phyloP scores from a whole-genome alignment of 2,329 filamentous ascomycete species.

The Aspergillus ochraceoroseus region DNA sequence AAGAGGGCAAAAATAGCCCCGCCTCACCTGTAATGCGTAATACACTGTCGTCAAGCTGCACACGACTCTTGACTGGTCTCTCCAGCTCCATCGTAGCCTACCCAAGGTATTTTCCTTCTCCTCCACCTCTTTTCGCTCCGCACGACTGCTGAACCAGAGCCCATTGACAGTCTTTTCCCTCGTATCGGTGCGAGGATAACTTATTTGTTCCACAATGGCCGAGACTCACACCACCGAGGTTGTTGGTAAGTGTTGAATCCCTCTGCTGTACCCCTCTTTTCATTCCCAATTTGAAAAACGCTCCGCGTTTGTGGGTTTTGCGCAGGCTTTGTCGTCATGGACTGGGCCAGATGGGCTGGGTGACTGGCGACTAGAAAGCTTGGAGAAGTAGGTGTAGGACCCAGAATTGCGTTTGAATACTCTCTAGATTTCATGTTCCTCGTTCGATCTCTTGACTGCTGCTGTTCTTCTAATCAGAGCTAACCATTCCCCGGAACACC shows the following conservation, averaged over 20 bases:
- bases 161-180: conserved; percentile 19
- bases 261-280: conserved; percentile 18
- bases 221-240: conserved; percentile 38
- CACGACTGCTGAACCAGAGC: conserved; percentile 18
- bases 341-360: conserved; percentile 4
- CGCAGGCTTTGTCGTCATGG: conserved; percentile 24
- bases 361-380: conserved; percentile 3
- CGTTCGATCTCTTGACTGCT: conserved; percentile 1
- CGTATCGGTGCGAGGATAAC: conserved; percentile 24
- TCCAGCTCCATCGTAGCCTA: conserved; percentile 18
- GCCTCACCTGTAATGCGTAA: conserved; percentile 21
- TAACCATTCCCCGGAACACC: conserved; percentile 16
- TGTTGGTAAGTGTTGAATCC: conserved; percentile 36
- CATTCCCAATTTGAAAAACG: conserved; percentile 27
- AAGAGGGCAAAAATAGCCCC: conserved; percentile 20
- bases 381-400: not conserved
- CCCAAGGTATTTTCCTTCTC: conserved; percentile 15
- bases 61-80: conserved; percentile 26
- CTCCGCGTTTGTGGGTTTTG: conserved; percentile 34
- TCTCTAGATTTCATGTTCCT: not conserved
- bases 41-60: conserved; percentile 18
- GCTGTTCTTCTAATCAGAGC: conserved; percentile 14
- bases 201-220: conserved; percentile 35
- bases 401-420: not conserved
- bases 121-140: conserved; percentile 22